Base-by-base conservation (phyloP, 768 basidiomycete genomes). In the Baorangia bicolor region DNA sequence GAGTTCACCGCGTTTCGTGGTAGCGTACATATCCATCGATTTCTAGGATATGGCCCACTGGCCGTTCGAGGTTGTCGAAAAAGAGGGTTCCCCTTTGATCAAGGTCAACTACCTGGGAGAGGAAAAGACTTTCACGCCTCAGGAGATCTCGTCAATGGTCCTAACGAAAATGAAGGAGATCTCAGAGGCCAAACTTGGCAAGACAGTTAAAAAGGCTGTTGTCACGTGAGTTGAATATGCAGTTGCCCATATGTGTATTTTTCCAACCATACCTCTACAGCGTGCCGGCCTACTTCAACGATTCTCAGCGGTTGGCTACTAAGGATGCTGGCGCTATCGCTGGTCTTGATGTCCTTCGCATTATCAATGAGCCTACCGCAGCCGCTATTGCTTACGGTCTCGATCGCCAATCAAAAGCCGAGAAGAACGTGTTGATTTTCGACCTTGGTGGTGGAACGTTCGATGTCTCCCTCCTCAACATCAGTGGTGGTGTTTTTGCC, bases 71-170 rank as follows among this genome's bases (percentile, higher is more conserved):
- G 95, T 98, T 68, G 80, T 94, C 63, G 96, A 97, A 75, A 94
- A 91, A 76, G 94, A 97, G 64, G 96, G 96, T 58, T 96, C 97
- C 53, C 97, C 97, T 49, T 77, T 94, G 77, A 94, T 98, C 81
- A 88, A 92, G 79, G 94, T 98, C 62, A 83, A 93, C 69, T 98
- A 99, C 78, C 87, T 97, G 60, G 82, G 83, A 60, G 95, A 98
- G 74, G 90, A 89, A 62, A 98, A 98, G 79, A 90, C 88, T 56
- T 98, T 98, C 81, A 93, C 88, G 66, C 97, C 93, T 52, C 95
- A 95, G 78, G 97, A 99, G 77, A 94, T 99, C 71, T 99, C 97
- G n/a, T 91, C 97, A 61, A 99, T 98, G 97, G 97, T 99, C 66
- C 87, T 99, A 67, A 83, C 81, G 61, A 99, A 99, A 81, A 98